Conservation (phyloP, 1,139 yeast genomes). For the Nakaseomyces uthaithaninus region DNA sequence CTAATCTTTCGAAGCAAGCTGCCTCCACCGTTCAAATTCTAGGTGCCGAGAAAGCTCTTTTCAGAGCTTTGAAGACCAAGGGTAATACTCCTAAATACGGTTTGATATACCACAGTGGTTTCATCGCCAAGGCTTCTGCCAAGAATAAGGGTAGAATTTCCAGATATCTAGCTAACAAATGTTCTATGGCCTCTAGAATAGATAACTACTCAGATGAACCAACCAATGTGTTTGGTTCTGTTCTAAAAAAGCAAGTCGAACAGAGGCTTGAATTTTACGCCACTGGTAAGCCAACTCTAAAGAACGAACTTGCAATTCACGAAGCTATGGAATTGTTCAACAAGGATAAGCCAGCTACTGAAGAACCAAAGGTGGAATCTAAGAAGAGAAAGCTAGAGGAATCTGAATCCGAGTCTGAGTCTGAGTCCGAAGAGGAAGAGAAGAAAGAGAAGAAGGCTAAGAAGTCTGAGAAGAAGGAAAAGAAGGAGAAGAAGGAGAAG, state of each 20-base stretch:
- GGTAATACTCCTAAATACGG: slow-evolving; percentile 99
- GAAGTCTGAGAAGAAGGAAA: slow-evolving; percentile 39
- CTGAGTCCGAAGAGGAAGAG: slow-evolving; percentile 32
- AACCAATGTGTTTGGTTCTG: slow-evolving; percentile 77
- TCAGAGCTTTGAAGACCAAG: slow-evolving; percentile 96
- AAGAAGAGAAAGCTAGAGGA: slow-evolving; percentile 42
- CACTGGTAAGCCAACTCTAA: slow-evolving; percentile 94
- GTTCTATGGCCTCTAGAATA: slow-evolving; percentile 97
- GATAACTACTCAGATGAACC: slow-evolving; percentile 91
- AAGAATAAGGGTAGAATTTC: slow-evolving; percentile 99
- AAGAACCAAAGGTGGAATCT: slow-evolving; percentile 22
- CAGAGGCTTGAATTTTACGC: slow-evolving; percentile 94
- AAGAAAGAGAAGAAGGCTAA: slow-evolving; percentile 38
- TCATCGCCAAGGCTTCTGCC: slow-evolving; percentile 92
- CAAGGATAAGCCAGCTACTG: slow-evolving; percentile 43
- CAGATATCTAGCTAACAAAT: slow-evolving; percentile 95
- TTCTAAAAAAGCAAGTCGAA: slow-evolving; percentile 93
- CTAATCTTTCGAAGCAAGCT: slow-evolving; percentile 94
- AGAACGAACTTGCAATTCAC: slow-evolving; percentile 88
- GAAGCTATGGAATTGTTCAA: slow-evolving; percentile 72
- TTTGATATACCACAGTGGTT: slow-evolving; percentile 90
- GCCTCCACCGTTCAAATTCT: slow-evolving; percentile 97
- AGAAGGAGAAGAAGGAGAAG: slow-evolving; percentile 49
- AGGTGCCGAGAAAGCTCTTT: slow-evolving; percentile 98
- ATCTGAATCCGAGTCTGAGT: slow-evolving; percentile 19